Conservation (phyloP, 148 eudicot species). For the Persicaria tinctoria region DNA sequence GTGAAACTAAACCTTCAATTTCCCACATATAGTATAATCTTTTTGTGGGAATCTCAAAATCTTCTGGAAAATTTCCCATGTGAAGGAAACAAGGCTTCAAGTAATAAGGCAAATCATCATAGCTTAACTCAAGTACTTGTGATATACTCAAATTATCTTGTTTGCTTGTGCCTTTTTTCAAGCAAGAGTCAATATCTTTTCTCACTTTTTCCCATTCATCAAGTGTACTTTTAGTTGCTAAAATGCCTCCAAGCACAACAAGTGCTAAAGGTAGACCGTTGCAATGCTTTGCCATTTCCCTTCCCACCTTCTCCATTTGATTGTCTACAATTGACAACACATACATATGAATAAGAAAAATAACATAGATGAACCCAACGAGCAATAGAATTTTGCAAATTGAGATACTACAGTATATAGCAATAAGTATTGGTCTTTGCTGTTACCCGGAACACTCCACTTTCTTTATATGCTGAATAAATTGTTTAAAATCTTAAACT, state of each 20-base stretch:
- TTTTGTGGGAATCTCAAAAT: slow-evolving; percentile 18
- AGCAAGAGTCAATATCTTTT: not conserved
- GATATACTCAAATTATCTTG: not conserved
- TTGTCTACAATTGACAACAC: not conserved
- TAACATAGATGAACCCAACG: too few relatives aligned
- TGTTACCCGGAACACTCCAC: too few relatives aligned
- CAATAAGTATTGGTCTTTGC: too few relatives aligned
- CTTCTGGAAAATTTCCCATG: slow-evolving; percentile 21
- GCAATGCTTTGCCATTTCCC: not conserved
- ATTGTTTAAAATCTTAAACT: too few relatives aligned
- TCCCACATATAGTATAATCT: slow-evolving; percentile 23
- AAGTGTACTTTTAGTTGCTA: slow-evolving; percentile 12
- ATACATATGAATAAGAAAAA: not conserved
- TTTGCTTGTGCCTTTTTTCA: not conserved
- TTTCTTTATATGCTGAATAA: too few relatives aligned
- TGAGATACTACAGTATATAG: too few relatives aligned
- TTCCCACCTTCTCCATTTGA: not conserved
- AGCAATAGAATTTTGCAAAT: too few relatives aligned
- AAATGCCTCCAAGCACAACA: slow-evolving; percentile 15
- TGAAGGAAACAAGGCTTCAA: slow-evolving; percentile 34
- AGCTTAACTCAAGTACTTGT: slow-evolving; percentile 19
- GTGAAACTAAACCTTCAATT: slow-evolving; percentile 27
- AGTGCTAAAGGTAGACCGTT: slow-evolving; percentile 12
- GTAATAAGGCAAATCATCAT: slow-evolving; percentile 19
- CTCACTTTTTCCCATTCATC: slow-evolving; percentile 10